Base-by-base conservation (phyloP, 768 basidiomycete species). In the Piloderma croceum region DNA sequence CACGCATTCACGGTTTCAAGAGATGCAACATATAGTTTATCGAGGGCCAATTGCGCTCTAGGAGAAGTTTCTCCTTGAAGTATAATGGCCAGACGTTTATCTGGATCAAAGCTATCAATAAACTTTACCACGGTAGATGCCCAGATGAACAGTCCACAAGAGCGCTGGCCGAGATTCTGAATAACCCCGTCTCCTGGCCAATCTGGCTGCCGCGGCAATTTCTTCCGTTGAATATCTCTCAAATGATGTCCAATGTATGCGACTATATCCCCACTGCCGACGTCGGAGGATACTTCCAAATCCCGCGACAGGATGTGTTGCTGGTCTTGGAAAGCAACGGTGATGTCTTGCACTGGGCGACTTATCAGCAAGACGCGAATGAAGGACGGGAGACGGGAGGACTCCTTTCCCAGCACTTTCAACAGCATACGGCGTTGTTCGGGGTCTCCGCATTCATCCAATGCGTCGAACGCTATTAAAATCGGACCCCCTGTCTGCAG, bases 311-410 rank as follows among this genome's bases (percentile, higher is more conserved):
- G 15, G 12, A 61, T 36, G 31, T 59, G 38, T 2, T 45, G 17
- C 22, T 10, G 32, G 7, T 41, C 0, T 1, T 15, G 34, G 34
- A 63, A 49, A 5, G 38, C 46, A 20, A 41, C 43, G 9, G 18
- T 42, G 17, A 63, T 63, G 39, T 61, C 61, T 4, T 41, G 45
- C 29, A 61, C 60, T 15, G 51, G 51, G n/a, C 61, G 60, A 31
- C 57, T 57, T 2, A 57, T 59, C 34, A 61, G 41, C 36, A 61
- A 34, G 43, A 61, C 45, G 17, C 61, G 60, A 27, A 63, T n/a
- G 3, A 48, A 63, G 2, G 47, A 24, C 0, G 61, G 61, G 2
- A 61, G 41, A 11, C 42, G 46, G 2, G 27, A 13, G 36, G 45
- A 49, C 41, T 59, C 57, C 10, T 47, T 49, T 1, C 47, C 55